Conservation (phyloP, 73 alveolate species). For the Paramecium primaurelia region DNA sequence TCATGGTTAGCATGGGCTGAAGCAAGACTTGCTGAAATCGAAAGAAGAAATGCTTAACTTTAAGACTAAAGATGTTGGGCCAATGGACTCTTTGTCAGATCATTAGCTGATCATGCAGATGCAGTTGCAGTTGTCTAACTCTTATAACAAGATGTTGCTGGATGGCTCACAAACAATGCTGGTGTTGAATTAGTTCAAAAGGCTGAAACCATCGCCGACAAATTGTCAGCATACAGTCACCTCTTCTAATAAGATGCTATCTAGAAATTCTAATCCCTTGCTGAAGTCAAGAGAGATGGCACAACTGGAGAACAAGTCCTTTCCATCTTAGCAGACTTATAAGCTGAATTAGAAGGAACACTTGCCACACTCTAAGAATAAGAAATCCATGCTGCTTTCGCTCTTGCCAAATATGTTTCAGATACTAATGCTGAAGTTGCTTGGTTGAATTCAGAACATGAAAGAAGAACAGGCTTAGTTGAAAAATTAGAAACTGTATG, state of each 20-base stretch:
- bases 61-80: slow-evolving; percentile 37
- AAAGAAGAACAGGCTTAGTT: neutral
- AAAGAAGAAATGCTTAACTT: neutral
- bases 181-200: slow-evolving; percentile 41
- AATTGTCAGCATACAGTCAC: slow-evolving; percentile 35
- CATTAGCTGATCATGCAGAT: slow-evolving; percentile 41
- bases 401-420: slow-evolving; percentile 37
- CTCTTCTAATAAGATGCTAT: slow-evolving; percentile 54
- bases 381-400: slow-evolving; percentile 53
- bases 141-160: slow-evolving; percentile 16
- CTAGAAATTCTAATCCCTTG: slow-evolving; percentile 34
- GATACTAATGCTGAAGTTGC: slow-evolving; percentile 48
- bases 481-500: slow-evolving; percentile 50
- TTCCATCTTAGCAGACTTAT: neutral
- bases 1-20: slow-evolving; percentile 33
- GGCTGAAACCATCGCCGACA: slow-evolving; percentile 48
- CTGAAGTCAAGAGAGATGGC: slow-evolving; percentile 42
- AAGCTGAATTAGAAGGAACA: slow-evolving; percentile 17
- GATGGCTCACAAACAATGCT: slow-evolving; percentile 34
- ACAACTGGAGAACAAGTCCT: slow-evolving; percentile 54
- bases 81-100: slow-evolving; percentile 42
- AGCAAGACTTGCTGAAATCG: slow-evolving; percentile 55
- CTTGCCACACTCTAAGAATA: slow-evolving; percentile 43
- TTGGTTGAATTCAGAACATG: slow-evolving; percentile 21
- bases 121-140: slow-evolving; percentile 32